phyloP scores from a whole-genome alignment of 768 basidiomycete genomes.

The Auricularia sp. region DNA sequence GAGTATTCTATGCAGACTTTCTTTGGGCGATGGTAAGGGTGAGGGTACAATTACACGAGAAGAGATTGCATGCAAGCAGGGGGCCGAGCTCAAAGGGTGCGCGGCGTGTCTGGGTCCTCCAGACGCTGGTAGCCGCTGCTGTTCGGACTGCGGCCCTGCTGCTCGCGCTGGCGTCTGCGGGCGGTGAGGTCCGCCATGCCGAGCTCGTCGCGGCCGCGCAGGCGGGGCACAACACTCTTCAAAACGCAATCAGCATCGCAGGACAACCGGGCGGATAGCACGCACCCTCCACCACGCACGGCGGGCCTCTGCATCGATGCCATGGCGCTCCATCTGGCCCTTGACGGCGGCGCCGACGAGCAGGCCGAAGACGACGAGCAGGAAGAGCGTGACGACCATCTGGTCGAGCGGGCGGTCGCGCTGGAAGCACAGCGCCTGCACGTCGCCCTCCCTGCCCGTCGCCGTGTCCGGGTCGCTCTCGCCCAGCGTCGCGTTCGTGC shows the following conservation, averaged over 20 bases:
- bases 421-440: slow-evolving; percentile 93
- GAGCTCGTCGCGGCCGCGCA: background rate
- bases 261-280: background rate
- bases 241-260: background rate
- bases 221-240: background rate
- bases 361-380: slow-evolving; percentile 78
- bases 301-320: background rate
- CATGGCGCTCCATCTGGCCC: slow-evolving; percentile 48
- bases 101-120: background rate
- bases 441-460: slow-evolving; percentile 90
- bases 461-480: slow-evolving; percentile 87
- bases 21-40: too few species aligned
- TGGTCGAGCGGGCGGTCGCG: slow-evolving; percentile 94
- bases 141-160: too few species aligned
- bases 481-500: slow-evolving; percentile 69
- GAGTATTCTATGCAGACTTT: too few species aligned
- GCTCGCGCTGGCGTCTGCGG: background rate
- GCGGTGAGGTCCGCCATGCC: background rate
- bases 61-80: too few species aligned
- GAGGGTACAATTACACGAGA: too few species aligned
- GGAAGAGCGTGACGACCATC: slow-evolving; percentile 82
- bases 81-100: background rate
- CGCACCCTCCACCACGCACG: background rate
- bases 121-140: background rate
- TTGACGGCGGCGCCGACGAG: slow-evolving; percentile 78